These are phyloP conservation scores for Talaromyces liani DNA, from an alignment of 495 filamentous ascomycete genomes.

Conservation along the genomic window DNA sequence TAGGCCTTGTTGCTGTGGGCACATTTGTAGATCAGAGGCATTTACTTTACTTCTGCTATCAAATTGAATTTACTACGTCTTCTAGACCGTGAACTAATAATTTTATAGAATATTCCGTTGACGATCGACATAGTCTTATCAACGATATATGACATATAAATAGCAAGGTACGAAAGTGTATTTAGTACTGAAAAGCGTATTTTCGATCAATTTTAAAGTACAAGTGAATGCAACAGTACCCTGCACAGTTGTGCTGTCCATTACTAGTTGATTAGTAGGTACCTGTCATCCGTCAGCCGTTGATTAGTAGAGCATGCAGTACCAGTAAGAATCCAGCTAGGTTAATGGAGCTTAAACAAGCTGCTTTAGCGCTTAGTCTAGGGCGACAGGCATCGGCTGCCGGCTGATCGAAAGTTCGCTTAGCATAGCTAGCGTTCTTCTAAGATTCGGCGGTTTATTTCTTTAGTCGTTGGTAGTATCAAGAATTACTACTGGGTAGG, in stretches of 20 bases:
- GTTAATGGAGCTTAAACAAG: not conserved
- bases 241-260: not conserved
- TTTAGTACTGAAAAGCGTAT: not conserved
- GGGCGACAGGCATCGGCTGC: not conserved
- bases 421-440: not conserved
- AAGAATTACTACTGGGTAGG: not conserved
- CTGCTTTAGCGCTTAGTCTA: not conserved
- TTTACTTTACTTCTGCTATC: not conserved
- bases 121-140: not conserved
- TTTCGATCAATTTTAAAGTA: not conserved
- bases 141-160: not conserved
- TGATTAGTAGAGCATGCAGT: slow-evolving; percentile 3
- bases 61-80: not conserved
- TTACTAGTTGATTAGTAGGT: slow-evolving; percentile 2
- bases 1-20: not conserved
- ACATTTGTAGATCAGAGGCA: not conserved
- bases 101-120: not conserved
- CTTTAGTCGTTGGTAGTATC: not conserved
- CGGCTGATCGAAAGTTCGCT: not conserved
- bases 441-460: not conserved
- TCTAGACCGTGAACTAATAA: not conserved
- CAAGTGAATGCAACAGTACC: not conserved
- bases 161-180: not conserved
- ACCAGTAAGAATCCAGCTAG: not conserved
- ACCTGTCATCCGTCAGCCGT: not conserved